Conservation (phyloP, 2,329 filamentous ascomycete genomes). For the Aspergillus unguis region DNA sequence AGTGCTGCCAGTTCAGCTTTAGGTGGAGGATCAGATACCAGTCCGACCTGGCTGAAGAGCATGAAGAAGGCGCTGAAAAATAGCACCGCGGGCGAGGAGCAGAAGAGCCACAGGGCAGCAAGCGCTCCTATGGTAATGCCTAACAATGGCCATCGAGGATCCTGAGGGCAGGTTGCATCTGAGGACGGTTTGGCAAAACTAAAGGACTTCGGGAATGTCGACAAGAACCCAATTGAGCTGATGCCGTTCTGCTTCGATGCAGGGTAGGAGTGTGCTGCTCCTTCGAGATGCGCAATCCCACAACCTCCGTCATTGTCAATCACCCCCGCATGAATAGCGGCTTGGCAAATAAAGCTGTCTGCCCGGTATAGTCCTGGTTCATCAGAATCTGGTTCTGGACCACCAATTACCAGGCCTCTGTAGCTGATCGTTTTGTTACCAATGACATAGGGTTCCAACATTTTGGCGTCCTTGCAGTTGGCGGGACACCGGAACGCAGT, state of each 20-base stretch:
- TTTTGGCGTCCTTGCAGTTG: slow-evolving; percentile 47
- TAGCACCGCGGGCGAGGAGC: slow-evolving; percentile 72
- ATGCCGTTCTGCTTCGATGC: slow-evolving; percentile 70
- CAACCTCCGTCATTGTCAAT: slow-evolving; percentile 75
- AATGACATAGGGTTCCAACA: slow-evolving; percentile 51
- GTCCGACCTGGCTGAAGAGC: slow-evolving; percentile 83
- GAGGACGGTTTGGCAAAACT: slow-evolving; percentile 62
- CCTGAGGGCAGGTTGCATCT: slow-evolving; percentile 63
- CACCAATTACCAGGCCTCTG: slow-evolving; percentile 51
- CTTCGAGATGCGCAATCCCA: slow-evolving; percentile 72
- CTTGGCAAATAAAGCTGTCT: slow-evolving; percentile 81
- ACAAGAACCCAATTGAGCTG: slow-evolving; percentile 72
- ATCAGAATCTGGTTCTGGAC: slow-evolving; percentile 37
- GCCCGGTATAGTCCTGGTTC: slow-evolving; percentile 68
- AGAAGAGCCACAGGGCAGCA: slow-evolving; percentile 74
- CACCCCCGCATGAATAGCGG: slow-evolving; percentile 80
- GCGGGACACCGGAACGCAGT: slow-evolving; percentile 57
- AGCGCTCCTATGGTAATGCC: slow-evolving; percentile 79
- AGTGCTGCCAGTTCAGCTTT: slow-evolving; percentile 65
- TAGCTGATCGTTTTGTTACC: slow-evolving; percentile 53
- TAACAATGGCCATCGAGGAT: slow-evolving; percentile 80
- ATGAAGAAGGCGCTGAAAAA: slow-evolving; percentile 80
- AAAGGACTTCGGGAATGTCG: slow-evolving; percentile 85
- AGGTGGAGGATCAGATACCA: slow-evolving; percentile 82
- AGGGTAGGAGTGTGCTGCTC: slow-evolving; percentile 62